Evolutionary conservation across 2,329 filamentous ascomycete species (phyloP).

Genomic region (Claviceps digitariae): DNA sequence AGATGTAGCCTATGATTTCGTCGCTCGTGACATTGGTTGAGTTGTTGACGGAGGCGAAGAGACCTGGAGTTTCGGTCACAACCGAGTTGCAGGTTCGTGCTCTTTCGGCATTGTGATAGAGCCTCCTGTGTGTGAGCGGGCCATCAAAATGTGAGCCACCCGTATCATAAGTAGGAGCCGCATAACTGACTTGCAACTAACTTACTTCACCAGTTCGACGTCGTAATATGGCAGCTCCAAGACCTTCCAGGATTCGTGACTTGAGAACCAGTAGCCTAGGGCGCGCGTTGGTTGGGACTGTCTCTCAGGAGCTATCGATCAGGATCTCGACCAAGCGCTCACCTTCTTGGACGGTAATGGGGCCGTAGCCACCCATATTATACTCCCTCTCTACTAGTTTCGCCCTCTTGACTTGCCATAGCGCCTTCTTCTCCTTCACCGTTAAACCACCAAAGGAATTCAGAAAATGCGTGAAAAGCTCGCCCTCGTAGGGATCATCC

Average conservation of each 20-base stretch:
- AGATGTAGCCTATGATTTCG: conserved; percentile 26
- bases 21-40: conserved; percentile 22
- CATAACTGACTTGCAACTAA: no score
- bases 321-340: neutral
- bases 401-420: conserved; percentile 25
- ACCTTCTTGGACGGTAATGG: conserved; percentile 28
- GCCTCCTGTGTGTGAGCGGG: conserved; percentile 13
- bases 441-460: conserved; percentile 23
- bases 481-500: conserved; percentile 30
- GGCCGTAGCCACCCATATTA: conserved; percentile 20
- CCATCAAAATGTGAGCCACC: neutral
- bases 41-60: conserved; percentile 30
- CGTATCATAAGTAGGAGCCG: no score
- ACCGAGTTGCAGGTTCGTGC: conserved; percentile 28
- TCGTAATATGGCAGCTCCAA: conserved; percentile 29
- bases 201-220: conserved; percentile 23
- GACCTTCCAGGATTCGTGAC: conserved; percentile 28
- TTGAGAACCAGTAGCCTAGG: conserved; percentile 26
- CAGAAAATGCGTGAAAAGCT: conserved; percentile 27
- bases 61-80: conserved; percentile 22
- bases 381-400: conserved; percentile 25
- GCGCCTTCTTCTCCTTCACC: conserved; percentile 17
- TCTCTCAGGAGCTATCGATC: neutral
- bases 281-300: neutral
- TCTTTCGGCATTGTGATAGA: conserved; percentile 26